These are phyloP conservation scores for Coccomyxa subellipsoidea DNA, from an alignment of 163 green algal genomes.

Conservation along the genomic window DNA sequence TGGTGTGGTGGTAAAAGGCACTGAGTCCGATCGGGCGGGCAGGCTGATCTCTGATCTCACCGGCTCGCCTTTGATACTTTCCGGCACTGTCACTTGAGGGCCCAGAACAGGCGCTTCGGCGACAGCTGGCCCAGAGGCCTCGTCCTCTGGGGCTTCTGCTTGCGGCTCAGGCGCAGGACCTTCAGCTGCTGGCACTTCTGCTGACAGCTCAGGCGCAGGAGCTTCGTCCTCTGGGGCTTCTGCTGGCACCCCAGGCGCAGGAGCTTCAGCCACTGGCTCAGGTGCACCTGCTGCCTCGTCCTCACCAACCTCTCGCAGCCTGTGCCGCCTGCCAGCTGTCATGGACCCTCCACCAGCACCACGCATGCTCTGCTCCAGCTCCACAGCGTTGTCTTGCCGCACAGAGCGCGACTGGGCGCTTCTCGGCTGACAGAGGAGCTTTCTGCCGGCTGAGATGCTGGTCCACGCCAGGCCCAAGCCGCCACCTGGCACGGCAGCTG, in stretches of 20 bases:
- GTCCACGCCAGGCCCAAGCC: not conserved
- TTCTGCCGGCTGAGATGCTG: not conserved
- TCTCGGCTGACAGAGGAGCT: not conserved
- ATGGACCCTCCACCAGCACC: too few species aligned
- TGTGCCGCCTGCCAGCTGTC: not conserved
- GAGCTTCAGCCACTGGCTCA: not conserved
- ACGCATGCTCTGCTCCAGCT: too few species aligned
- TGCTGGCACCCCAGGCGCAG: not conserved
- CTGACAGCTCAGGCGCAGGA: not conserved
- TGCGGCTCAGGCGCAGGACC: not conserved
- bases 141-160: not conserved
- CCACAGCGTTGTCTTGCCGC: too few species aligned
- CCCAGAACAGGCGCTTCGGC: not conserved
- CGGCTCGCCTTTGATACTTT: not conserved
- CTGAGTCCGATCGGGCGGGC: not conserved
- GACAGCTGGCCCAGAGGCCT: not conserved
- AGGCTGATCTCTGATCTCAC: not conserved
- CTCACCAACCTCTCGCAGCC: not conserved
- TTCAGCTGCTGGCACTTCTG: not conserved
- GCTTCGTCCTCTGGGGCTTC: not conserved
- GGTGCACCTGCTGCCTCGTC: not conserved
- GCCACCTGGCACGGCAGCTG: not conserved
- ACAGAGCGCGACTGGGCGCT: too few species aligned
- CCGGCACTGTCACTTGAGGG: not conserved
- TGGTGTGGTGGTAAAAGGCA: not conserved